Evolutionary conservation across 371 early-diverging fungal genomes (phyloP).

Genomic region (Coemansia sp.): DNA sequence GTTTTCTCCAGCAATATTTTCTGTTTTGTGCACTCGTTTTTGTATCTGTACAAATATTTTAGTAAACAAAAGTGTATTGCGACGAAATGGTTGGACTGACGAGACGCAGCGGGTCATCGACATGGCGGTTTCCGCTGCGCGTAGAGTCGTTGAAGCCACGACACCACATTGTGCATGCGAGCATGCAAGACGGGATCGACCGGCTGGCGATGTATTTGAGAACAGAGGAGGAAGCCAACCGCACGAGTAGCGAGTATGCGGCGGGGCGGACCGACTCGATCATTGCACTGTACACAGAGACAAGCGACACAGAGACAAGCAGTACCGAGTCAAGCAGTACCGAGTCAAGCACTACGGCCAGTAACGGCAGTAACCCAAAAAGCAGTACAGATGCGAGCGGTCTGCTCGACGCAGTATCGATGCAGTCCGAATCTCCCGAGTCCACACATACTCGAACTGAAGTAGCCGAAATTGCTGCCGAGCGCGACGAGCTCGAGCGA

Average conservation of each 20-base stretch:
- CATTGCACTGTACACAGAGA: conserved; percentile 20
- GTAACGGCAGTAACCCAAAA: conserved; percentile 2
- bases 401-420: conserved; percentile 15
- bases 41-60: neutral
- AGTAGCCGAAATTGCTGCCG: neutral
- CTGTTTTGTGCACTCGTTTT: neutral
- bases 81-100: neutral
- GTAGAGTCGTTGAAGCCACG: conserved; percentile 26
- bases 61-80: neutral
- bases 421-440: conserved; percentile 26
- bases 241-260: neutral
- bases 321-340: neutral
- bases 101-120: neutral
- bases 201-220: conserved; percentile 34
- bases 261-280: conserved; percentile 15
- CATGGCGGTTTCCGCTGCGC: conserved; percentile 41
- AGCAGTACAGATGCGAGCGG: neutral
- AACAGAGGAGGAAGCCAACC: conserved; percentile 12
- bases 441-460: too few species aligned
- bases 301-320: too few species aligned
- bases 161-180: conserved; percentile 39
- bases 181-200: conserved; percentile 29
- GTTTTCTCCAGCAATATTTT: neutral
- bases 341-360: conserved; percentile 11
- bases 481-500: conserved; percentile 4